Evolutionary conservation across 345 rosid species (phyloP).

Genomic region (Atalantia buxifolia): DNA sequence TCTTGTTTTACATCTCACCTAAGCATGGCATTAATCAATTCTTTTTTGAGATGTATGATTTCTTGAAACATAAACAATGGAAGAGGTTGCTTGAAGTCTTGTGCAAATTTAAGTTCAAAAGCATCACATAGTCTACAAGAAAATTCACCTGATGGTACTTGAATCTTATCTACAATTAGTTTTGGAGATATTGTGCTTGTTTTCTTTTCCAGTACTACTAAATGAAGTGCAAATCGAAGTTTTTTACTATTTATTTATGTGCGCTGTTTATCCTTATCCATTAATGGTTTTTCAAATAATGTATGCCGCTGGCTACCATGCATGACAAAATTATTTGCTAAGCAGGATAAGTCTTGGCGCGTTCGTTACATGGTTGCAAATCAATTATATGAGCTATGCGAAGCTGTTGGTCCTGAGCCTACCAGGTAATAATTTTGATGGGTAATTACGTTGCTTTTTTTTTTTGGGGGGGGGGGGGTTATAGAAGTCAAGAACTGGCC

Average conservation of each 20-base stretch:
- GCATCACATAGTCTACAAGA: background rate
- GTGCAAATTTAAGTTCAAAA: background rate
- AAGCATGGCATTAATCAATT: background rate
- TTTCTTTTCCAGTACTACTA: background rate
- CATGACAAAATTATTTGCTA: constrained; percentile 11
- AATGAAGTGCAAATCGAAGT: background rate
- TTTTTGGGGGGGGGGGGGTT: too few species aligned
- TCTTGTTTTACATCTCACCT: background rate
- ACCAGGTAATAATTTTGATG: constrained; percentile 47
- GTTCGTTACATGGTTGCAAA: constrained; percentile 87
- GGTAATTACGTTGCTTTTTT: background rate
- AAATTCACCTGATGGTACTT: background rate
- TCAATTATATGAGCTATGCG: constrained; percentile 79
- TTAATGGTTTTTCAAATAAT: background rate
- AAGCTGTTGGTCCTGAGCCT: constrained; percentile 84
- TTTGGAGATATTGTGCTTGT: background rate
- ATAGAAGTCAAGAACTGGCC: background rate
- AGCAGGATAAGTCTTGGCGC: constrained; percentile 88
- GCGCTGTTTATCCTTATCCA: background rate
- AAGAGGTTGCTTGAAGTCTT: background rate
- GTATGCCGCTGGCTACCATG: background rate
- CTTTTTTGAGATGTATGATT: background rate
- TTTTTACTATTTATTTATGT: background rate
- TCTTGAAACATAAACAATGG: background rate
- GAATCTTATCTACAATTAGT: background rate